Evolutionary conservation across 2,329 filamentous ascomycete genomes (phyloP).

Genomic region (Clarireedia hainanense): DNA sequence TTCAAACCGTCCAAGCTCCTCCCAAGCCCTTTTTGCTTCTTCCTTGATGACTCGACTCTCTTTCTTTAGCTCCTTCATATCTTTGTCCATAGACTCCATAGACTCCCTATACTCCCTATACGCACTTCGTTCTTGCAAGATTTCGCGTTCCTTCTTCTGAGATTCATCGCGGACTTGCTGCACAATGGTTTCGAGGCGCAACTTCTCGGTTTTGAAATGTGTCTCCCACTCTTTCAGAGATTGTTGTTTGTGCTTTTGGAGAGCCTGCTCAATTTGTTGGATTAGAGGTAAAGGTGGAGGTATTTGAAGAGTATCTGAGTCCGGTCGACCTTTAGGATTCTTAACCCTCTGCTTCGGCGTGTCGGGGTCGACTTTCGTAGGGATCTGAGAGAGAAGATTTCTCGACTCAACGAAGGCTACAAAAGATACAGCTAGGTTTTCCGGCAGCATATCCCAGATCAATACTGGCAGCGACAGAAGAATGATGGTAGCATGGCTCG

Average conservation of each 20-base stretch:
- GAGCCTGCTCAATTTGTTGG: conserved; percentile 8
- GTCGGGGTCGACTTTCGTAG: not conserved
- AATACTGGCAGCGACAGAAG: conserved; percentile 51
- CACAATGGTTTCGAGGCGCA: conserved; percentile 6
- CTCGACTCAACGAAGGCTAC: conserved; percentile 48
- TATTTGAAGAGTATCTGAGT: conserved; percentile 8
- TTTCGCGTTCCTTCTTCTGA: conserved; percentile 8
- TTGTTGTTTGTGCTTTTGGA: conserved; percentile 8
- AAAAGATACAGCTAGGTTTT: conserved; percentile 49
- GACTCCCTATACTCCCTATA: not conserved
- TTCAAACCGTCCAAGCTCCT: conserved; percentile 86
- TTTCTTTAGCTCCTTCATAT: conserved; percentile 7
- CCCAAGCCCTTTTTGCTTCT: conserved; percentile 91
- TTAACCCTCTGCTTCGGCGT: not conserved
- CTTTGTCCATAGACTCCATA: not conserved
- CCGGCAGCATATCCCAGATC: conserved; percentile 52
- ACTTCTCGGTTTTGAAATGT: conserved; percentile 4
- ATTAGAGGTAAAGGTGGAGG: conserved; percentile 6
- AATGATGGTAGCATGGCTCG: conserved; percentile 52
- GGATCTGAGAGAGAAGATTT: conserved; percentile 9
- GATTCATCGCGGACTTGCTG: conserved; percentile 6
- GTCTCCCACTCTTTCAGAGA: conserved; percentile 7
- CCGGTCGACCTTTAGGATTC: not conserved
- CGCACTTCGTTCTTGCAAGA: not conserved
- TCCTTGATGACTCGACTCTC: conserved; percentile 32